Evolutionary conservation across 345 rosid genomes (phyloP), one percentile per base, ranked within the genome.

Genomic region (Pelargonium nanum): DNA sequence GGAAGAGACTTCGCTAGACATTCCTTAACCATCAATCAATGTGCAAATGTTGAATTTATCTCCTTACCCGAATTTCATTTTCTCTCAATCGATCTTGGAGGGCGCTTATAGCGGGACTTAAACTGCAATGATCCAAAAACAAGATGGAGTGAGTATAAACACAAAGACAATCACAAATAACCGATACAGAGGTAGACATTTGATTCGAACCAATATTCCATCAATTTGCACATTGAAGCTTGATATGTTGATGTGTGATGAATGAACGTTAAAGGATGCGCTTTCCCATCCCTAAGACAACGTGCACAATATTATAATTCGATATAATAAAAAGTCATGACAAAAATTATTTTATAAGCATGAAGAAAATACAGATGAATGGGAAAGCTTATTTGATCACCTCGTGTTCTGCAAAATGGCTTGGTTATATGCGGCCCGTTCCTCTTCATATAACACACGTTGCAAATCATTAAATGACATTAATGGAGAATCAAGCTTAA

Each of bases 211-310:
- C 99, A 93, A 66, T 89, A 86, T 62, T 93, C 99, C 9, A 93
- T 93, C 65, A 93, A 74, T 74, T 89, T 93, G 91, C 97, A 93
- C 80, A 89, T 70, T 56, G 99, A 85, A 66, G 99, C 94, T 75
- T 89, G 96, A 77, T 93, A 93, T 4, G 97, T 93, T 1, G 97
- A 85, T 25, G 96, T 83, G 79, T 89, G 95, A 77, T 93, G 96
- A 61, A 93, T 84, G 76, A 76, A 89, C 61, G 92, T 68, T 64
- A 93, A 88, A 1, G 97, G 97, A 74, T 93, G 97, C 61, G 81
- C 81, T 79, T 78, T 89, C 56, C 92, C 97, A 56, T 75, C 74
- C 72, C 97, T 93, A 70, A 65, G 64, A 65, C n/a, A 60, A 71
- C 53, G 25, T 56, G 59, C 6, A 32, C 30, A 19, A 59, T 53